These are phyloP conservation scores for Carex sylvatica DNA, from an alignment of 202 grass and related monocot genomes.

Conservation along the genomic window DNA sequence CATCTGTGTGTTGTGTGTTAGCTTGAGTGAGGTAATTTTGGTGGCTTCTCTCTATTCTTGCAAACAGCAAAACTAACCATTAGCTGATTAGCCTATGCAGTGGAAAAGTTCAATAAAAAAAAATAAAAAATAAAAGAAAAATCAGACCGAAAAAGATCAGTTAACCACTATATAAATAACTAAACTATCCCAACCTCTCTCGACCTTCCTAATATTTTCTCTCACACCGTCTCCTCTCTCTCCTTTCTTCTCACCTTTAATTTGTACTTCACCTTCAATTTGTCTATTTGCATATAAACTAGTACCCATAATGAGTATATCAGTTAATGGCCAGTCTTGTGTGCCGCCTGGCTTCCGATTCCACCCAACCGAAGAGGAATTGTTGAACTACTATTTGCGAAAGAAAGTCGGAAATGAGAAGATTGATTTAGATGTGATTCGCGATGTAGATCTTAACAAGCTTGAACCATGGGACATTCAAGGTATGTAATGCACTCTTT, in stretches of 20 bases:
- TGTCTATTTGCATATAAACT: neutral
- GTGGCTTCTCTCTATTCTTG: slow-evolving; percentile 31
- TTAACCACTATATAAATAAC: slow-evolving; percentile 43
- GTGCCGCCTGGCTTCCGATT: slow-evolving; percentile 96
- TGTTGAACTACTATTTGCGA: slow-evolving; percentile 84
- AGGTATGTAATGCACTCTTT: slow-evolving; percentile 41
- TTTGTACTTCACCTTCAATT: neutral
- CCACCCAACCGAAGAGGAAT: slow-evolving; percentile 97
- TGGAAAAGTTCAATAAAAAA: neutral
- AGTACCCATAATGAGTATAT: slow-evolving; percentile 63
- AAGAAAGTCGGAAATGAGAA: slow-evolving; percentile 88
- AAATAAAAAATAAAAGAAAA: neutral
- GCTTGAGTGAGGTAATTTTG: slow-evolving; percentile 27
- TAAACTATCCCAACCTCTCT: slow-evolving; percentile 25
- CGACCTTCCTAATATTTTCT: neutral
- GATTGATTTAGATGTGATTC: slow-evolving; percentile 97
- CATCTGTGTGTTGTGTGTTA: slow-evolving; percentile 10
- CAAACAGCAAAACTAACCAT: slow-evolving; percentile 30
- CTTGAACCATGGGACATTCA: slow-evolving; percentile 99
- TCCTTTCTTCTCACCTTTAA: neutral
- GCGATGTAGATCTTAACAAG: slow-evolving; percentile 96
- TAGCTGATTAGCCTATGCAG: neutral
- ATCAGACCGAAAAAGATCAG: slow-evolving; percentile 21
- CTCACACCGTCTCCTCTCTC: neutral
- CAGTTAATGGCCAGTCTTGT: slow-evolving; percentile 85